phyloP scores from a whole-genome alignment of 768 basidiomycete species.

The Dioszegia hungarica region DNA sequence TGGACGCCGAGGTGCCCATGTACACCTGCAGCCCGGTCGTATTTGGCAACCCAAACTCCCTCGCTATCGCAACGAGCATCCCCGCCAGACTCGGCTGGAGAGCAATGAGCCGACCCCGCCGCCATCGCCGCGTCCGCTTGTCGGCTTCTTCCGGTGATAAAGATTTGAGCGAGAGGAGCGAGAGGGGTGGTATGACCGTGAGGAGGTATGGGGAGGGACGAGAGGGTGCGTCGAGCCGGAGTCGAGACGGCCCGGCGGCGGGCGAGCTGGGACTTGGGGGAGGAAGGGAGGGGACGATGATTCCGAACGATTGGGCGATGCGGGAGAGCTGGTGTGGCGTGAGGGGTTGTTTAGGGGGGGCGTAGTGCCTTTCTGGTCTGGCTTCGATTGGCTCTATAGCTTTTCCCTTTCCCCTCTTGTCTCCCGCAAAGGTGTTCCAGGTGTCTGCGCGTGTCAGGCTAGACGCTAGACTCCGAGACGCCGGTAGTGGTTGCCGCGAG shows the following conservation, averaged over 20 bases:
- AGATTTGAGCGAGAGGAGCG: constrained; percentile 13
- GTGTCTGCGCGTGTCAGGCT: background rate
- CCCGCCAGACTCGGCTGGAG: constrained; percentile 75
- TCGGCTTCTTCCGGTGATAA: constrained; percentile 7
- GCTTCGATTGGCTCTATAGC: background rate
- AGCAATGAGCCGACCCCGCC: constrained; percentile 79
- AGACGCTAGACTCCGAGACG: background rate
- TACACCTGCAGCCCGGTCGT: constrained; percentile 78
- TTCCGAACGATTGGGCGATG: constrained; percentile 43
- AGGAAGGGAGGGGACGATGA: constrained; percentile 37
- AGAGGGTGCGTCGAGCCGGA: constrained; percentile 1
- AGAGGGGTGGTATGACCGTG: constrained; percentile 37
- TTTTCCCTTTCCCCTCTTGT: constrained; percentile 19
- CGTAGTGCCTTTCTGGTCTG: constrained; percentile 19
- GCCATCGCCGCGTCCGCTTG: constrained; percentile 48
- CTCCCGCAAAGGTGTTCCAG: background rate
- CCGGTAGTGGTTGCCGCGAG: background rate
- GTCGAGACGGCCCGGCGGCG: background rate
- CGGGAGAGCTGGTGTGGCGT: constrained; percentile 34
- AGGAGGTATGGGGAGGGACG: constrained; percentile 23
- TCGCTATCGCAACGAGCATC: constrained; percentile 80
- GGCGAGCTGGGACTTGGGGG: constrained; percentile 3
- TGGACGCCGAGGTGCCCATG: constrained; percentile 69
- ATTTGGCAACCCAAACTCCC: constrained; percentile 87
- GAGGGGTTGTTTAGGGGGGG: constrained; percentile 33